These are phyloP conservation scores for Heracleum sosnowskyi DNA, from an alignment of 129 eudicot genomes.

Conservation along the genomic window DNA sequence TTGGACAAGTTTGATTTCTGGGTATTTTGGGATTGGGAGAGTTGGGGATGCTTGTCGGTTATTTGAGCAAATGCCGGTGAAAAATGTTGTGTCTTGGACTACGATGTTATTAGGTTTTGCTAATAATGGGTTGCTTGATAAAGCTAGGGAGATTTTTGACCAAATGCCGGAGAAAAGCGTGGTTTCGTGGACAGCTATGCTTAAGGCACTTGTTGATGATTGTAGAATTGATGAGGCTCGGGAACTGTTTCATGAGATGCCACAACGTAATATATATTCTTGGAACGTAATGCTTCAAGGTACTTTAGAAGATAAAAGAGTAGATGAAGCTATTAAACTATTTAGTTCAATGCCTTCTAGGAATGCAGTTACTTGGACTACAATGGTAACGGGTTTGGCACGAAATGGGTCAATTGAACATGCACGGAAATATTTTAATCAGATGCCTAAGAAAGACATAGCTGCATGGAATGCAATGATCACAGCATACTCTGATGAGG, in stretches of 20 bases:
- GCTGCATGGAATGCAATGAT: constrained; percentile 60
- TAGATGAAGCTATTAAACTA: constrained; percentile 30
- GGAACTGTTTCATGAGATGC: constrained; percentile 32
- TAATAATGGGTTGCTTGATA: constrained; percentile 38
- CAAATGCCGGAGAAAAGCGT: constrained; percentile 33
- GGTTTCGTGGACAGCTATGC: constrained; percentile 49
- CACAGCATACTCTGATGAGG: constrained; percentile 32
- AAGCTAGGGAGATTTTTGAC: constrained; percentile 34
- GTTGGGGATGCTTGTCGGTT: constrained; percentile 31
- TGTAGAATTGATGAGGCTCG: constrained; percentile 26
- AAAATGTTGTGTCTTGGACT: constrained; percentile 48
- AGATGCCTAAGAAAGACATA: constrained; percentile 42
- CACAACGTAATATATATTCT: constrained; percentile 37
- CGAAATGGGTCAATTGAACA: constrained; percentile 25
- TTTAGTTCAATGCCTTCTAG: constrained; percentile 38
- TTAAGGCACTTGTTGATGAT: constrained; percentile 33
- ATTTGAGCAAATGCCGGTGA: constrained; percentile 34
- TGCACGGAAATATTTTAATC: constrained; percentile 38
- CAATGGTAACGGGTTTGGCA: constrained; percentile 41
- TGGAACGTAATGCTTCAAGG: constrained; percentile 42
- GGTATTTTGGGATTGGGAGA: constrained; percentile 32
- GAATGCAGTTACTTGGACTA: constrained; percentile 45
- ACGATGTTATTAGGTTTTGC: constrained; percentile 33
- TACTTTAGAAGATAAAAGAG: constrained; percentile 24
- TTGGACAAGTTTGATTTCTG: constrained; percentile 50